Conservation (phyloP, 495 filamentous ascomycete genomes). For the Cudoniella acicularis region DNA sequence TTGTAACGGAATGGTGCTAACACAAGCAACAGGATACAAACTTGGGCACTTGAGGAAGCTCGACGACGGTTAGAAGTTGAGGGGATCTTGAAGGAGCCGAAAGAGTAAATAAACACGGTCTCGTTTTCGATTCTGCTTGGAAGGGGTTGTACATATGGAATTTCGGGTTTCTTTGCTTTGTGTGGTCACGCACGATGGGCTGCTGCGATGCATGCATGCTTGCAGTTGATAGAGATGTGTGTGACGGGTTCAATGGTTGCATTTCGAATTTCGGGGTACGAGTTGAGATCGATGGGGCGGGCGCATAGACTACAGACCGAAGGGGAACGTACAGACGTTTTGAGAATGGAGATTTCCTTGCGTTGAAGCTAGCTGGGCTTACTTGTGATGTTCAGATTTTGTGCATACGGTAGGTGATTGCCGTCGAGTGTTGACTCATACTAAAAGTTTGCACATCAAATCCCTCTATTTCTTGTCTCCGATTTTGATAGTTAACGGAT, state of each 20-base stretch:
- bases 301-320: neutral
- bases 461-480: too few species aligned
- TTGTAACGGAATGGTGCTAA: neutral
- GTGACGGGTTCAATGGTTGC: too few species aligned
- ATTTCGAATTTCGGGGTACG: too few species aligned
- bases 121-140: neutral
- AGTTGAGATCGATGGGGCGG: neutral
- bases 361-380: neutral
- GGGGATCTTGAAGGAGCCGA: conserved; percentile 84
- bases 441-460: too few species aligned
- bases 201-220: neutral
- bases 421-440: too few species aligned
- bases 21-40: conserved; percentile 74
- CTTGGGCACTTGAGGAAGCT: conserved; percentile 97
- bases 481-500: too few species aligned
- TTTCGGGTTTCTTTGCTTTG: neutral
- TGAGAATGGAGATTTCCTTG: neutral
- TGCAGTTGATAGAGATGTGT: too few species aligned
- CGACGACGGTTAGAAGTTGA: conserved; percentile 88
- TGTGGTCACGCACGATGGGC: neutral
- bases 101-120: conserved; percentile 25
- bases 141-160: conserved; percentile 9
- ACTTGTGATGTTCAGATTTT: neutral
- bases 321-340: neutral
- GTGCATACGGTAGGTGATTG: too few species aligned